Conservation (phyloP, 2,329 filamentous ascomycete species). For the Pestalotiopsis sp. region DNA sequence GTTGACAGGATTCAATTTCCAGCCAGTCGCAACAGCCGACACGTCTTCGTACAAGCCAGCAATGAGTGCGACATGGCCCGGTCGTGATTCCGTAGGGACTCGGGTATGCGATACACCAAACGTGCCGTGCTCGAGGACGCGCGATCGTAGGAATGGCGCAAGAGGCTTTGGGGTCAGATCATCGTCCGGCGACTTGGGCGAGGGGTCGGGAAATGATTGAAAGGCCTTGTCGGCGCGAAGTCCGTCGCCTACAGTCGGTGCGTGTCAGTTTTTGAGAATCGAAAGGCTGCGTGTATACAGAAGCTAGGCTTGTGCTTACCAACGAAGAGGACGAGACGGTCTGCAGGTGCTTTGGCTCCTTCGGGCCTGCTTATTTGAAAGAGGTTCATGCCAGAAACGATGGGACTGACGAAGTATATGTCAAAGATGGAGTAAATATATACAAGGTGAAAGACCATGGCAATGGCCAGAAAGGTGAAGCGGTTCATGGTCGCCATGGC, state of each 20-base stretch:
- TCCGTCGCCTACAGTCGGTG: slow-evolving; percentile 70
- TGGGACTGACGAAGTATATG: slow-evolving; percentile 97
- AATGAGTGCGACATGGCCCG: slow-evolving; percentile 95
- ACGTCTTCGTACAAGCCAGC: slow-evolving; percentile 98
- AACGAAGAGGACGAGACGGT: slow-evolving; percentile 89
- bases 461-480: slow-evolving; percentile 83
- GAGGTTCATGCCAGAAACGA: slow-evolving; percentile 91
- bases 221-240: slow-evolving; percentile 97
- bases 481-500: slow-evolving; percentile 62
- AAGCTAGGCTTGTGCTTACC: slow-evolving; percentile 54
- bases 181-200: slow-evolving; percentile 60
- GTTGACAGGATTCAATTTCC: slow-evolving; percentile 97
- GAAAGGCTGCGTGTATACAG: not conserved
- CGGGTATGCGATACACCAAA: slow-evolving; percentile 97
- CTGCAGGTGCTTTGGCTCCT: slow-evolving; percentile 72
- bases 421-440: slow-evolving; percentile 98
- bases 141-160: slow-evolving; percentile 87
- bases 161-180: slow-evolving; percentile 76
- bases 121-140: slow-evolving; percentile 85
- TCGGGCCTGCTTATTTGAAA: slow-evolving; percentile 68
- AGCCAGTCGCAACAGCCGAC: slow-evolving; percentile 93
- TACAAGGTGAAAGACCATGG: slow-evolving; percentile 88
- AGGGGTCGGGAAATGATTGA: slow-evolving; percentile 88
- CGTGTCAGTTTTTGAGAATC: slow-evolving; percentile 4
- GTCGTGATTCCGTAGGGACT: slow-evolving; percentile 93